A percentile compares a stretch with the other conserved stretches of the same genome.
phyloP scores from a whole-genome alignment of 805 yeast species.

The Candida cerambycidarum region DNA sequence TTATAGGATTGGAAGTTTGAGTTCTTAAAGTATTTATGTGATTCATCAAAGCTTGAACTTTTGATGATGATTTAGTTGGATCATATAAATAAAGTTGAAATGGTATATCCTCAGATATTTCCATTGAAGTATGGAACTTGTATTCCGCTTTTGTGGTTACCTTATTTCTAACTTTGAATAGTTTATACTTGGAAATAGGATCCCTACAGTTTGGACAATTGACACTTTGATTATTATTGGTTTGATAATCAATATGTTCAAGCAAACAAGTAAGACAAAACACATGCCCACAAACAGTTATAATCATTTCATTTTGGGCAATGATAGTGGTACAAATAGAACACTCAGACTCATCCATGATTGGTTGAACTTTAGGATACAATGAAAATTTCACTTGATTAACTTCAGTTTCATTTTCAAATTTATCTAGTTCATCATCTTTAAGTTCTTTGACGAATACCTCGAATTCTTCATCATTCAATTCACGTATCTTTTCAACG shows the following conservation, averaged over 20 bases:
- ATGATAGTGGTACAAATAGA: constrained; percentile 81
- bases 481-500: constrained; percentile 1
- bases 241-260: constrained; percentile 73
- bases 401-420: constrained; percentile 22
- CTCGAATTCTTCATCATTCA: constrained; percentile 6
- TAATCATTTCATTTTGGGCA: constrained; percentile 47
- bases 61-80: constrained; percentile 64
- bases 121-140: constrained; percentile 29
- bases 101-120: constrained; percentile 21
- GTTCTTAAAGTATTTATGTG: constrained; percentile 57
- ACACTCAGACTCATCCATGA: constrained; percentile 59
- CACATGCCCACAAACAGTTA: constrained; percentile 79
- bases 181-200: constrained; percentile 47
- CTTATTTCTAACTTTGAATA: constrained; percentile 43
- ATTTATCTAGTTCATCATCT: constrained; percentile 11
- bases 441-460: constrained; percentile 12
- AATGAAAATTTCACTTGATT: constrained; percentile 27
- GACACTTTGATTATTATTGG: constrained; percentile 41
- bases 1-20: constrained; percentile 66
- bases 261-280: constrained; percentile 73
- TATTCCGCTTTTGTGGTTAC: constrained; percentile 25
- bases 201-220: constrained; percentile 79
- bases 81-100: constrained; percentile 43
- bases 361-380: constrained; percentile 23
- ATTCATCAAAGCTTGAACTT: constrained; percentile 63